Evolutionary conservation across 306 rosid species (phyloP), one percentile per base, ranked within the genome.

Genomic region (Quercus gilva): DNA sequence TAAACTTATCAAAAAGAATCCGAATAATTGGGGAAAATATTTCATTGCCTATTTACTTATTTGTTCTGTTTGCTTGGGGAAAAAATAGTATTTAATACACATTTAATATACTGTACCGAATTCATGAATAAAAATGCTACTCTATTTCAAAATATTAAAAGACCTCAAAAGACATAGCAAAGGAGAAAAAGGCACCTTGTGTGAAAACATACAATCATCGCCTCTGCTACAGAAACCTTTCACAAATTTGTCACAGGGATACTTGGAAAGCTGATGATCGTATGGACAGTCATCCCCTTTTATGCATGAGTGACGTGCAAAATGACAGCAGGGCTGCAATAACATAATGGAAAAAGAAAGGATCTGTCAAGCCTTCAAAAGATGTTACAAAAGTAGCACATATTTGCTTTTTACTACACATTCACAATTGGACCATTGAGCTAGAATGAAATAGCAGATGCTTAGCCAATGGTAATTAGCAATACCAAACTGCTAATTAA

Each of bases 281-380:
- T 68, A 94, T 59, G 94, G 95, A 79, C 99, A 94, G 83, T 92
- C 94, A 80, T 87, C 94, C 68, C 99, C 97, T 83, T 89, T 94
- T 97, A 94, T 91, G 88, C 99, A 94, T 17, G 90, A 85, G 61
- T 84, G 86, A 10, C 87, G 89, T 29, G 97, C 90, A 78, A 91
- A 92, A 84, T 87, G 60, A 84, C 75, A 3, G 75, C 99, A 94
- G 19, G 99, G 89, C 99, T 94, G 95, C 77, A 88, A 82, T 73
- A 82, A 51, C 82, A 85, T 67, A 43, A 86, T 57, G 69, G 82
- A 78, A 17, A 17, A 26, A 17, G 11, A 13, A 69, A 31, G 69
- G 69, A 23, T 71, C 4, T 12, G 65, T 56, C 37, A 33, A 37
- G 60, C 77, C 25, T 77, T 20, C 52, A 33, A 35, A 49, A 65